Base-by-base conservation (phyloP, 768 basidiomycete species). In the Pulveroboletus sp. region DNA sequence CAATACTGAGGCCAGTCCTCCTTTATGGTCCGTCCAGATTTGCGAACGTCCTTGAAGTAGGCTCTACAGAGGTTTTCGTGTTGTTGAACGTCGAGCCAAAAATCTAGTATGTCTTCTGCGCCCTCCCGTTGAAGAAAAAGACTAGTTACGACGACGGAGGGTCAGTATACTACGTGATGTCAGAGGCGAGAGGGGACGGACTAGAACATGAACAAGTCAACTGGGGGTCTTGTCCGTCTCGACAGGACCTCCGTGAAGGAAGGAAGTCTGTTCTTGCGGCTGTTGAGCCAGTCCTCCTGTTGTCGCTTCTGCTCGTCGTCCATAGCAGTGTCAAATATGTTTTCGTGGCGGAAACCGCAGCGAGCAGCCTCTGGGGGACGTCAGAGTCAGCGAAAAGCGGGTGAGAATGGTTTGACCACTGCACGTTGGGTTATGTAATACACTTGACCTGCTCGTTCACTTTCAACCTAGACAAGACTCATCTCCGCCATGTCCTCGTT, bases 201-300 rank as follows among this genome's bases (percentile, higher is more conserved):
- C 93, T 95, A 95, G 75, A 96, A 95, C 87, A 94, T 95, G 77
- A 96, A 99, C 47, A 99, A 77, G 74, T 99, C 96, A 30, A 99
- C 92, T 17, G 96, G 96, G 0, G 96, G 92, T 53, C 89, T 74
- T 31, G 95, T 96, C 64, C 87, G 79, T 59, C 95, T 78, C 17
- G 89, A 89, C 27, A 98, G 78, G 42, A 97, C 93, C 73, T 98
- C 93, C 21, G 83, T 81, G 61, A 92, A 90, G 28, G 89, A 85
- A n/a, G 89, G 89, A 12, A 92, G 76, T 61, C 89, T 80, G 63
- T 88, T 81, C 71, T 77, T 78, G 68, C 88, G 81, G 66, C 73
- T 82, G 54, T 69, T 75, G 5, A 79, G 77, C 85, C 83, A 87
- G 59, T 90, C 88, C 69, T 90, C 86, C 57, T 86, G 83, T 48